phyloP scores from a whole-genome alignment of 2,329 filamentous ascomycete species.

The Cladosporium phlei region DNA sequence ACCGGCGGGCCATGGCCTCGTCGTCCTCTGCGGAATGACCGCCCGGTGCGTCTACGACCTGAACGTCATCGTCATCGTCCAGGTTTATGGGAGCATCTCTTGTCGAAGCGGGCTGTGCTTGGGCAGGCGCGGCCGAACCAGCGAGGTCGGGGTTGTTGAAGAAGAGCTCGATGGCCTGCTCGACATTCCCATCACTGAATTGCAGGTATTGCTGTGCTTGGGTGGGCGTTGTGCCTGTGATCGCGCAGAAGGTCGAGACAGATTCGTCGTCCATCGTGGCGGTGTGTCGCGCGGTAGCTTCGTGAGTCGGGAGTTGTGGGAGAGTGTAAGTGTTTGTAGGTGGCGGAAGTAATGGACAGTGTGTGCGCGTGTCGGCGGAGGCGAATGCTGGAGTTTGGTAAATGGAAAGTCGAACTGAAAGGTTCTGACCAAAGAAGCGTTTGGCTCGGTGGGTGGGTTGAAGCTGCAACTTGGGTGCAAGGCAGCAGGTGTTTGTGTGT shows the following conservation, averaged over 20 bases:
- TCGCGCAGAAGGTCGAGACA: constrained; percentile 71
- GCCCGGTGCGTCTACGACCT: constrained; percentile 27
- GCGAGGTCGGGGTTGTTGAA: constrained; percentile 69
- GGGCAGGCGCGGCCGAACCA: constrained; percentile 28
- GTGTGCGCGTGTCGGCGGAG: too few relatives aligned
- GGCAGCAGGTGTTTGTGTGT: too few relatives aligned
- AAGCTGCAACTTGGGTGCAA: too few relatives aligned
- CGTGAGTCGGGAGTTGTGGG: too few relatives aligned
- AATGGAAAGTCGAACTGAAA: too few relatives aligned
- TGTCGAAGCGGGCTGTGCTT: constrained; percentile 32
- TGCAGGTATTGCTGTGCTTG: constrained; percentile 79
- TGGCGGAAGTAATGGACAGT: too few relatives aligned
- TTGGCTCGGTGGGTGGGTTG: too few relatives aligned
- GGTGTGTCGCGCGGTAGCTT: background rate
- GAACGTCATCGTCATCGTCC: constrained; percentile 59
- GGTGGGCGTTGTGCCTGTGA: constrained; percentile 70
- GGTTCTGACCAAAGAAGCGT: too few relatives aligned
- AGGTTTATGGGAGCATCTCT: constrained; percentile 63
- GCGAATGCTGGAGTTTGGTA: too few relatives aligned
- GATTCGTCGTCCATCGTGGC: constrained; percentile 46
- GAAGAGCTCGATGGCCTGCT: constrained; percentile 83
- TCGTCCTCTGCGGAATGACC: constrained; percentile 64
- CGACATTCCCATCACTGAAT: constrained; percentile 76
- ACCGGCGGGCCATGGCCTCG: constrained; percentile 80
- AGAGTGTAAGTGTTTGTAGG: too few relatives aligned